Conservation (phyloP, 2,329 filamentous ascomycete species). For the Geoglossum cookeanum region DNA sequence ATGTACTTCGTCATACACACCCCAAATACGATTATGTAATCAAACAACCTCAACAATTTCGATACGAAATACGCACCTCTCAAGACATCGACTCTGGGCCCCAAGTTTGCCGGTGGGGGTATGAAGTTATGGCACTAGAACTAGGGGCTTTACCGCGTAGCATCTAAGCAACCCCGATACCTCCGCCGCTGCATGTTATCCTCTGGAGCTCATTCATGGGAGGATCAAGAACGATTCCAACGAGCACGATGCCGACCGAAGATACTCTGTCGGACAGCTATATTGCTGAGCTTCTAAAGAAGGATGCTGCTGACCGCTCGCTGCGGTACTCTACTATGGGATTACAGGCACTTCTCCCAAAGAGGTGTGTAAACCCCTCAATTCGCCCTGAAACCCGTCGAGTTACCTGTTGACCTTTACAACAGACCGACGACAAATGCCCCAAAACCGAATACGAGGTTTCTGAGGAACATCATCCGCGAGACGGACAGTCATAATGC, state of each 20-base stretch:
- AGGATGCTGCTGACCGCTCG: constrained; percentile 58
- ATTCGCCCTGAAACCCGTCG: background rate
- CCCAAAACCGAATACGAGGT: constrained; percentile 81
- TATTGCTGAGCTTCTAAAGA: constrained; percentile 57
- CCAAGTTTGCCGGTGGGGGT: too few relatives aligned
- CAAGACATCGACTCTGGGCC: too few relatives aligned
- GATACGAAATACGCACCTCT: too few relatives aligned
- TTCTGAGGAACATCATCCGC: constrained; percentile 71
- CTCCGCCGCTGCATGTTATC: too few relatives aligned
- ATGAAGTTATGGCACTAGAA: too few relatives aligned
- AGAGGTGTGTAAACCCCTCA: constrained; percentile 22
- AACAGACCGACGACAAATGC: constrained; percentile 42
- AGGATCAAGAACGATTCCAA: too few relatives aligned
- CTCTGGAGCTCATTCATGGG: too few relatives aligned
- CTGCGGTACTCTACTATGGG: constrained; percentile 58
- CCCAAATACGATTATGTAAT: too few relatives aligned
- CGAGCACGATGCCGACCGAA: constrained; percentile 16
- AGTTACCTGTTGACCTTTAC: background rate
- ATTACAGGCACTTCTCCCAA: constrained; percentile 43
- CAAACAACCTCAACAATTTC: too few relatives aligned
- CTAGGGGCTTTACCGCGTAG: too few relatives aligned
- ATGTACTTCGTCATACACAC: too few relatives aligned
- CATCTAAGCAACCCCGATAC: too few relatives aligned
- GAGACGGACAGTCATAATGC: constrained; percentile 82
- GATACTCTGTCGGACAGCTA: constrained; percentile 50